A percentile compares a stretch with the other conserved stretches of the same genome.
These are phyloP conservation scores for Sarcomyxa edulis DNA, from an alignment of 768 basidiomycete genomes.

Conservation along the genomic window DNA sequence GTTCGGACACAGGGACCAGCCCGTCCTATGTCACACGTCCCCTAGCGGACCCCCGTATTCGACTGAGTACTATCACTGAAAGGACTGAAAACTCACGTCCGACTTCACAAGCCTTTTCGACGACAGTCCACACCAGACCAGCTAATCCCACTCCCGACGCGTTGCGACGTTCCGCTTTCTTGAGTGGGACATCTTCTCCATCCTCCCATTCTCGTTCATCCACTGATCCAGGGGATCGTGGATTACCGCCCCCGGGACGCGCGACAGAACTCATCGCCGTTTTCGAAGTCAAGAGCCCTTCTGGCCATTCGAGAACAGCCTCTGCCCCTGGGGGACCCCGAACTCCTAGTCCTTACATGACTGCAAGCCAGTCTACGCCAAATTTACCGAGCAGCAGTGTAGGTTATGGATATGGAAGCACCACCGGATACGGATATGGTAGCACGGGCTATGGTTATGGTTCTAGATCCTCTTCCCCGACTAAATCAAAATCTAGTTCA, in stretches of 20 bases:
- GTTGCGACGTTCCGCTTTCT: conserved; percentile 39
- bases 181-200: conserved; percentile 31
- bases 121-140: conserved; percentile 25
- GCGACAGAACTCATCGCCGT: conserved; percentile 70
- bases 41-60: conserved; percentile 33
- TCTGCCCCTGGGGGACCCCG: conserved; percentile 42
- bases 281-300: conserved; percentile 52
- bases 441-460: conserved; percentile 22
- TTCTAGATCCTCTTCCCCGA: conserved; percentile 42
- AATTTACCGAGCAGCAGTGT: conserved; percentile 21
- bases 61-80: conserved; percentile 76
- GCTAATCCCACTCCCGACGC: conserved; percentile 39
- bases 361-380: conserved; percentile 18
- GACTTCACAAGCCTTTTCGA: conserved; percentile 34
- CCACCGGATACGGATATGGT: conserved; percentile 19
- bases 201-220: conserved; percentile 47
- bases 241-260: conserved; percentile 44
- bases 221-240: conserved; percentile 51
- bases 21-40: conserved; percentile 34
- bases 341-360: conserved; percentile 29
- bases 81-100: conserved; percentile 73
- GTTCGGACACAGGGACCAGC: conserved; percentile 25
- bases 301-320: conserved; percentile 46
- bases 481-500: conserved; percentile 31
- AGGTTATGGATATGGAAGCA: conserved; percentile 24